Conservation (phyloP, 805 yeast genomes). For the Candida odintsovae region DNA sequence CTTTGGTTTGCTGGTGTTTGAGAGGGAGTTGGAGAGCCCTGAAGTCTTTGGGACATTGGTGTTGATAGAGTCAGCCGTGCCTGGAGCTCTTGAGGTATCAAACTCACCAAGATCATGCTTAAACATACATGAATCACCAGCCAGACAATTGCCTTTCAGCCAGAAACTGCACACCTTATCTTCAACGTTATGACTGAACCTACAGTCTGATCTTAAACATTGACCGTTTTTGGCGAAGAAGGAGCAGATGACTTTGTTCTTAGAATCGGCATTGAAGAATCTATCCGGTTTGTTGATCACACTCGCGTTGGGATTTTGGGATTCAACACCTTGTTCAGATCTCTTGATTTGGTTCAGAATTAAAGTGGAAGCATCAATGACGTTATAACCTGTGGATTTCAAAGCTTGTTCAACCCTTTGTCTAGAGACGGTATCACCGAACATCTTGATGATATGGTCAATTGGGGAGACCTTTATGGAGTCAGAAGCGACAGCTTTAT, state of each 20-base stretch:
- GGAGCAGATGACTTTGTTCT: constrained; percentile 27
- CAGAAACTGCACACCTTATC: constrained; percentile 40
- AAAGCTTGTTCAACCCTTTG: constrained; percentile 31
- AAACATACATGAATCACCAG: constrained; percentile 36
- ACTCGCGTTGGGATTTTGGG: not conserved
- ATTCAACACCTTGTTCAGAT: not conserved
- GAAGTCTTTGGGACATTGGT: constrained; percentile 2
- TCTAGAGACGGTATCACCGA: constrained; percentile 27
- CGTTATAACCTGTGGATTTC: constrained; percentile 31
- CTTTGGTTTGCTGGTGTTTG: constrained; percentile 2
- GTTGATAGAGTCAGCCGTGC: not conserved
- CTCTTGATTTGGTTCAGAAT: constrained; percentile 17
- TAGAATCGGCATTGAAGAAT: constrained; percentile 7
- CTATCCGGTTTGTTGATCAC: not conserved
- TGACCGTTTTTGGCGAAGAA: constrained; percentile 35
- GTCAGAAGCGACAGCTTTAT: constrained; percentile 1
- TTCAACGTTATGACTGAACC: constrained; percentile 38
- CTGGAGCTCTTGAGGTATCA: not conserved
- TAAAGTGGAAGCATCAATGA: constrained; percentile 22
- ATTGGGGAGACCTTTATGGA: constrained; percentile 26
- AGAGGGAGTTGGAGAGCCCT: not conserved
- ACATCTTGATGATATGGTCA: constrained; percentile 28
- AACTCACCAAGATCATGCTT: constrained; percentile 25
- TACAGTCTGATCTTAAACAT: constrained; percentile 40
- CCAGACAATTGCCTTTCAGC: constrained; percentile 38